Base-by-base conservation (phyloP, 1,284 basidiomycete genomes). In the Cutaneotrichosporon curvatum region DNA sequence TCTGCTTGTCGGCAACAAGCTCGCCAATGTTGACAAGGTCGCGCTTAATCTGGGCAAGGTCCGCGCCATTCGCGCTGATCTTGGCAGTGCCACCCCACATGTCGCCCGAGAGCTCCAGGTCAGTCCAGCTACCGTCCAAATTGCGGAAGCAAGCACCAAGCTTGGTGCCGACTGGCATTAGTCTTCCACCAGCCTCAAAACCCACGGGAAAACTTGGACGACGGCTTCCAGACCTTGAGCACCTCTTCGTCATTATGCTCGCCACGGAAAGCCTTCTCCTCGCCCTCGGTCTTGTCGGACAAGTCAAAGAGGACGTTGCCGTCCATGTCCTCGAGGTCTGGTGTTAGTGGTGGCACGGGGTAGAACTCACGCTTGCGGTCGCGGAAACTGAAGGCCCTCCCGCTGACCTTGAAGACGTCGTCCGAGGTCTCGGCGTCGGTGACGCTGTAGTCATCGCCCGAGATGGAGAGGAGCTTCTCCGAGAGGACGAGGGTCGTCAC, bases 401-500 rank as follows among this genome's bases (percentile, higher is more conserved):
- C 50, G 2, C 34, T 22, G 25, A 37, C 47, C 35, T 40, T 35
- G 38, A 44, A 28, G 8, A 51, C 15, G 22, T 34, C 4, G 36
- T 48, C 19, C 21, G 34, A 9, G 3, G 25, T 35, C 25, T 15
- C 14, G 15, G 21, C 22, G 19, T 44, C 30, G 16, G 12, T 30
- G 45, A 47, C 36, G 21, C 22, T 32, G n/a, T 40, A 47, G 38
- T 41, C 45, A 22, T 43, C 42, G 4, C 43, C 50, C 15, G 30
- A 35, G 23, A 52, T 23, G 1, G 45, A 45, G 22, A 37, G 28
- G 11, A 28, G 12, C 10, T 23, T 42, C 49, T 72, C 70, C 44
- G 66, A 66, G 36, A 70, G 48, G 5, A 68, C 36, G 14, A 52
- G 37, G 4, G 46, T 45, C 7, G 42, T 43, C n/a, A 21, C 23